Evolutionary conservation across 1,139 yeast genomes (phyloP), one percentile per base, ranked within the genome.

Genomic region (Wickerhamomyces sp.): DNA sequence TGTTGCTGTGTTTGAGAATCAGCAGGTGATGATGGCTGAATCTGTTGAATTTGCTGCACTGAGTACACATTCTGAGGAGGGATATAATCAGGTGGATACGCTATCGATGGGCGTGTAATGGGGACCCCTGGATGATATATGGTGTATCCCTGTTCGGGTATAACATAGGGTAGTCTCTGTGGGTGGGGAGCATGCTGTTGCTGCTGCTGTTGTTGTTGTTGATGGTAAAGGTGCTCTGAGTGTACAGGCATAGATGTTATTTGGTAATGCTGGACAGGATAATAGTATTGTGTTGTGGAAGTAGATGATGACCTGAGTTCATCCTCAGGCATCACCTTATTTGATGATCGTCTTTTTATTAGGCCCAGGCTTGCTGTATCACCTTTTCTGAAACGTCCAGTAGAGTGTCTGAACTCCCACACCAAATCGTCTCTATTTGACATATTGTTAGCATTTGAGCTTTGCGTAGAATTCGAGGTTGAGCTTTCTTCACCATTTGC

Each of bases 391-490:
- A 90, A 90, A 43, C 72, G 67, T 7, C 94, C 95, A 30, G 81
- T 76, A 33, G 85, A 79, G 56, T 90, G 98, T 48, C 82, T 81
- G 64, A 90, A 90, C 61, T 87, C 95, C 97, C 97, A 90, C 5
- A 74, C 45, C 64, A 58, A 46, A 19, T 52, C 55, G 25, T 56
- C 55, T 32, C 53, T 55, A 17, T 48, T 45, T 14, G 42, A 41
- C 17, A 38, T 44, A 10, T 44, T 39, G 27, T 33, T 30, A 5
- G 13, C 27, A 5, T 12, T 32, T 16, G 27, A 3, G 14, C 4
- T 21, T 5, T 27, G 5, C 8, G 14, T 7, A 18, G 31, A 3
- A 10, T 14, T 17, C 6, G 22, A 14, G 29, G 9, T 12, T 28
- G 20, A 30, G 29, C 22, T 13, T 28, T 44, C 49, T 15, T 48